Percentiles rank a stretch among this genome's conserved stretches.
These are phyloP conservation scores for Diutina scorzettiae DNA, from an alignment of 1,139 yeast genomes.

Conservation along the genomic window DNA sequence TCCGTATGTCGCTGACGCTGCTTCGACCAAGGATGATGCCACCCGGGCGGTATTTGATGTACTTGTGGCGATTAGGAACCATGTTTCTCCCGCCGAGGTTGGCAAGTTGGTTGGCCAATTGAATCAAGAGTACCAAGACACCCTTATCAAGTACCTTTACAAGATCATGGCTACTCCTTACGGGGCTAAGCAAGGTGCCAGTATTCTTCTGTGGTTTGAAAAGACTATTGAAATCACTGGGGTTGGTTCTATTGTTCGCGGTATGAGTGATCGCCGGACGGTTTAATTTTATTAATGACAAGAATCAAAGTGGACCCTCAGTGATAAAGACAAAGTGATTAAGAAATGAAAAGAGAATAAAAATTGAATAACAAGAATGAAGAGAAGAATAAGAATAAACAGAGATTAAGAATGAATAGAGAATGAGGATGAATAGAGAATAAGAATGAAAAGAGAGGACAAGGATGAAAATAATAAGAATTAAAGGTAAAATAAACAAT, in stretches of 20 bases:
- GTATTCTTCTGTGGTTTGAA: constrained; percentile 83
- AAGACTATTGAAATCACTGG: constrained; percentile 78
- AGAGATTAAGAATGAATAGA: too few relatives aligned
- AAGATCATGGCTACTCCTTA: constrained; percentile 69
- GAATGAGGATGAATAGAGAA: too few relatives aligned
- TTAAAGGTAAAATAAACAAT: too few relatives aligned
- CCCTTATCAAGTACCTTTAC: constrained; percentile 73
- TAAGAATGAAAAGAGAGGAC: too few relatives aligned
- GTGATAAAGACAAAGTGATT: too few relatives aligned
- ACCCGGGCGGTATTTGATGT: constrained; percentile 58
- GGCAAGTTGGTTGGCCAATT: constrained; percentile 47
- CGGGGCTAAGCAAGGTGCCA: constrained; percentile 82
- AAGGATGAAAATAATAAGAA: too few relatives aligned
- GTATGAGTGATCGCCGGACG: constrained; percentile 74
- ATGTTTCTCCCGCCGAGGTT: constrained; percentile 43
- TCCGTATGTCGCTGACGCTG: constrained; percentile 68
- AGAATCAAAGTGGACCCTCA: too few relatives aligned
- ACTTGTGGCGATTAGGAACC: constrained; percentile 61
- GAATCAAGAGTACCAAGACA: constrained; percentile 56
- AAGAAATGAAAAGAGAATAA: too few relatives aligned
- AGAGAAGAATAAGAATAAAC: too few relatives aligned
- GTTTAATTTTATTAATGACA: constrained; percentile 35
- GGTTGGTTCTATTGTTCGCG: constrained; percentile 80
- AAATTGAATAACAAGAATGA: too few relatives aligned
- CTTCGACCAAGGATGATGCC: constrained; percentile 34